A percentile compares a stretch with the other conserved stretches of the same genome.
phyloP scores from a whole-genome alignment of 257 asterid species.

The Penstemon davidsonii region DNA sequence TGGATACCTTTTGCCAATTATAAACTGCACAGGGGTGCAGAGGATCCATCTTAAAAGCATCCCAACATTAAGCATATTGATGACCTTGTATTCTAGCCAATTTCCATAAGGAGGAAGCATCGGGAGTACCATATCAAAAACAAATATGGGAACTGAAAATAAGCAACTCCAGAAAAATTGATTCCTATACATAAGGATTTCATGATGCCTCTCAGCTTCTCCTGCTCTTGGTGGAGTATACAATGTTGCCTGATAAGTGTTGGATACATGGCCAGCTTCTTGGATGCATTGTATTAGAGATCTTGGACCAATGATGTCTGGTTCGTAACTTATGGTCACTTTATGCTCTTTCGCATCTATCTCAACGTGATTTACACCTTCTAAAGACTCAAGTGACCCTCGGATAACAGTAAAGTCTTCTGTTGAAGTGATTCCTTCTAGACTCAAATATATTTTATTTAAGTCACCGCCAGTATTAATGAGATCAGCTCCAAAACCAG shows the following conservation, averaged over 20 bases:
- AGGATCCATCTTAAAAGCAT: slow-evolving; percentile 85
- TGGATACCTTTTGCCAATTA: slow-evolving; percentile 83
- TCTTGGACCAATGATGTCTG: slow-evolving; percentile 86
- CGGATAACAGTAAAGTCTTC: slow-evolving; percentile 57
- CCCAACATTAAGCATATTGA: slow-evolving; percentile 80
- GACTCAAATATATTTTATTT: slow-evolving; percentile 66
- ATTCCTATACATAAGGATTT: slow-evolving; percentile 61
- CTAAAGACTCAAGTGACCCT: slow-evolving; percentile 61
- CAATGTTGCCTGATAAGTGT: slow-evolving; percentile 58
- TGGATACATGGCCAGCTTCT: slow-evolving; percentile 62
- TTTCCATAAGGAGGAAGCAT: slow-evolving; percentile 93
- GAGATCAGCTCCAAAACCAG: slow-evolving; percentile 92
- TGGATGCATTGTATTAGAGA: slow-evolving; percentile 69
- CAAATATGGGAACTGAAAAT: slow-evolving; percentile 77
- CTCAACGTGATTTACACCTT: slow-evolving; percentile 77
- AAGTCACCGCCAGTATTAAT: slow-evolving; percentile 75
- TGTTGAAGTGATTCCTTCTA: slow-evolving; percentile 63
- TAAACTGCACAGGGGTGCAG: slow-evolving; percentile 93
- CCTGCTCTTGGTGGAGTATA: slow-evolving; percentile 78
- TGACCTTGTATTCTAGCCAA: slow-evolving; percentile 81
- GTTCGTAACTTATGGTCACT: slow-evolving; percentile 68
- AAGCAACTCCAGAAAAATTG: slow-evolving; percentile 88
- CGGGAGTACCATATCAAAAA: slow-evolving; percentile 88
- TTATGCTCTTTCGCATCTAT: slow-evolving; percentile 53
- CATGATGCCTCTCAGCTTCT: slow-evolving; percentile 71